Evolutionary conservation across 2,329 filamentous ascomycete species (phyloP), one percentile per base, ranked within the genome.

Genomic region (Botryosphaeria dothidea): DNA sequence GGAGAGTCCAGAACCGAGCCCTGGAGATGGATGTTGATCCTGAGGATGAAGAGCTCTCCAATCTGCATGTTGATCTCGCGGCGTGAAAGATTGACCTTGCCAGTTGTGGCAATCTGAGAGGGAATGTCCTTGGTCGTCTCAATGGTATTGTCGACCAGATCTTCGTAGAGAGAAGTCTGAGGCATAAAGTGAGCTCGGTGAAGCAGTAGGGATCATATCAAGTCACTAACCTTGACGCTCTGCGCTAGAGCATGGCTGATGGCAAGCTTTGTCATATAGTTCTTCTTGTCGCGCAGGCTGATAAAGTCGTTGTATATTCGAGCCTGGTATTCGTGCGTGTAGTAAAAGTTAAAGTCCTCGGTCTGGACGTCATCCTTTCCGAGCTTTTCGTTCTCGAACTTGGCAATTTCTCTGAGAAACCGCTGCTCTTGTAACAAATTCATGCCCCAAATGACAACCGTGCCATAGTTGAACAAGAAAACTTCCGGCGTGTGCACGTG

Each of bases 251-350:
- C 95, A 80, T 99, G 95, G 17, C 92, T 96, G 74, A 98, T 98
- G 64, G 94, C 93, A 41, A 98, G 83, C 81, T 98, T 98, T 70
- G 91, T 96, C 95, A 98, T 98, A 81, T 98, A 96, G 78, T 96
- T 97, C 73, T 89, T 89, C 79, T 96, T 97, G 72, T 98, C 94
- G 56, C 93, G 86, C 67, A 99, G 80, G 2, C 92, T 95, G 78
- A 99, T 99, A 73, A 99, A 99, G 79, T 99, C 95, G 79, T 99
- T 99, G 85, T 99, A 99, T 77, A 99, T 99, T 60, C 95, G 90
- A 23, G 95, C 92, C 79, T 99, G 96, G 77, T 99, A 99, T 75
- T 98, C 94, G 72, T 91, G 87, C 3, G 95, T 98, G 81, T 99
- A 98, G 82, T 99, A 99, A 78, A 98, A 99, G 77, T 99, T 99